Percentiles rank a stretch among this genome's conserved stretches.
Conservation (phyloP, 768 basidiomycete genomes). For the Epithele typhae region DNA sequence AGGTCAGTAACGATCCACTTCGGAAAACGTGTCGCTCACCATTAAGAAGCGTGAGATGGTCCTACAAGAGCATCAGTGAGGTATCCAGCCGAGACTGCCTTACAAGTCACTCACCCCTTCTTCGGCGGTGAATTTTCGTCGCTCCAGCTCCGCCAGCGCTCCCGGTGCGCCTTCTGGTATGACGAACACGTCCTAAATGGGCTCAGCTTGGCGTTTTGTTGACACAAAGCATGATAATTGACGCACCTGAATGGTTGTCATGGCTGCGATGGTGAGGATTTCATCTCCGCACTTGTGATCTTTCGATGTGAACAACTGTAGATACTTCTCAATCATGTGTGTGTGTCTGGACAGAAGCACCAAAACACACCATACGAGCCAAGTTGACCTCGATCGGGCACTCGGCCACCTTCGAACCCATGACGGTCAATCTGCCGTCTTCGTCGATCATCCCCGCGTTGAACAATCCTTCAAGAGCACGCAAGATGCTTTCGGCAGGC, state of each 20-base stretch:
- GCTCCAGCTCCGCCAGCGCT: conserved; percentile 85
- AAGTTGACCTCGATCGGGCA: conserved; percentile 90
- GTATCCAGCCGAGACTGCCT: too few relatives aligned
- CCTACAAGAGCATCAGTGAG: too few relatives aligned
- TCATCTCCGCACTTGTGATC: conserved; percentile 91
- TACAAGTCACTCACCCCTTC: conserved; percentile 91
- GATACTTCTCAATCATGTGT: not conserved
- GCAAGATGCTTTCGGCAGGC: conserved; percentile 77
- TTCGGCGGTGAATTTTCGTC: conserved; percentile 95
- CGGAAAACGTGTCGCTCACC: conserved; percentile 38
- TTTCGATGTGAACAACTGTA: conserved; percentile 80
- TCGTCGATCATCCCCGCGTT: conserved; percentile 81
- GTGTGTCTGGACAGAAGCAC: too few relatives aligned
- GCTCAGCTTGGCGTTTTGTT: too few relatives aligned
- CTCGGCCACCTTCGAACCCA: conserved; percentile 88
- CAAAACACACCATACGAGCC: conserved; percentile 89
- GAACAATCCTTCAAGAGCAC: conserved; percentile 81
- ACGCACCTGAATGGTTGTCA: conserved; percentile 84
- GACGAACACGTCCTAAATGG: conserved; percentile 87
- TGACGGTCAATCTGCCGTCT: conserved; percentile 67
- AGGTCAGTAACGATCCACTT: not conserved
- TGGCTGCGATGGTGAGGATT: conserved; percentile 92
- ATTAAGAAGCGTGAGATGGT: conserved; percentile 92
- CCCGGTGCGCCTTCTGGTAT: conserved; percentile 83
- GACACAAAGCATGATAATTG: too few relatives aligned